A percentile compares a stretch with the other conserved stretches of the same genome.
Conservation (phyloP, 805 yeast genomes). For the Grigorovia yakushimaensis region DNA sequence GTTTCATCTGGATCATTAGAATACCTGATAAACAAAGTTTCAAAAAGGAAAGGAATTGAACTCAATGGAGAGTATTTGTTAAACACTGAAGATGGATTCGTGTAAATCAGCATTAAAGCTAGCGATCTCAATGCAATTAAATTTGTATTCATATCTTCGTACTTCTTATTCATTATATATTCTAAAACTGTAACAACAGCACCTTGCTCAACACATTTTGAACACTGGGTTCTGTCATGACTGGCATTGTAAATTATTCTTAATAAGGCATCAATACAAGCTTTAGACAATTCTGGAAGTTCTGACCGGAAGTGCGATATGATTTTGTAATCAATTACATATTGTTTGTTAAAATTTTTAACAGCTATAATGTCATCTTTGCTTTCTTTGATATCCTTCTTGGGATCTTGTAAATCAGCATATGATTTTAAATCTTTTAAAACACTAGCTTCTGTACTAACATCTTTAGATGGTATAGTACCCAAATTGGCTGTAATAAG, state of each 20-base stretch:
- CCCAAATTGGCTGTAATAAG: constrained; percentile 29
- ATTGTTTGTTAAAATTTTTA: constrained; percentile 11
- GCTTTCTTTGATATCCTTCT: constrained; percentile 7
- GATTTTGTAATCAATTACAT: constrained; percentile 14
- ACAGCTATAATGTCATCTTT: constrained; percentile 12
- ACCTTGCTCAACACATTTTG: constrained; percentile 38
- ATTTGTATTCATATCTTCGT: constrained; percentile 7
- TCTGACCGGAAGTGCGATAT: constrained; percentile 14
- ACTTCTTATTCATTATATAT: constrained; percentile 21
- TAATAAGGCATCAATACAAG: constrained; percentile 26
- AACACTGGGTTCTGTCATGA: constrained; percentile 11
- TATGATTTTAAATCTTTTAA: constrained; percentile 25
- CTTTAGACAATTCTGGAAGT: constrained; percentile 10
- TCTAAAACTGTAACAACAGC: constrained; percentile 33
- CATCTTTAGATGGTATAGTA: constrained; percentile 11
- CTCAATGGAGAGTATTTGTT: constrained; percentile 34
- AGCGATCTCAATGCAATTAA: constrained; percentile 34
- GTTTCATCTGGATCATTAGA: constrained; percentile 3
- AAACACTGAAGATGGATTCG: constrained; percentile 38
- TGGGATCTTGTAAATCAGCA: constrained; percentile 23
- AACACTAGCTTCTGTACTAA: constrained; percentile 14
- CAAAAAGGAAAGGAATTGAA: constrained; percentile 38
- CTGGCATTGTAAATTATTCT: constrained; percentile 27
- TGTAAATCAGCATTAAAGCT: constrained; percentile 35
- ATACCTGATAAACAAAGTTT: constrained; percentile 22